Conservation (phyloP, 2,329 filamentous ascomycete species). For the Blumeriella jaapii region DNA sequence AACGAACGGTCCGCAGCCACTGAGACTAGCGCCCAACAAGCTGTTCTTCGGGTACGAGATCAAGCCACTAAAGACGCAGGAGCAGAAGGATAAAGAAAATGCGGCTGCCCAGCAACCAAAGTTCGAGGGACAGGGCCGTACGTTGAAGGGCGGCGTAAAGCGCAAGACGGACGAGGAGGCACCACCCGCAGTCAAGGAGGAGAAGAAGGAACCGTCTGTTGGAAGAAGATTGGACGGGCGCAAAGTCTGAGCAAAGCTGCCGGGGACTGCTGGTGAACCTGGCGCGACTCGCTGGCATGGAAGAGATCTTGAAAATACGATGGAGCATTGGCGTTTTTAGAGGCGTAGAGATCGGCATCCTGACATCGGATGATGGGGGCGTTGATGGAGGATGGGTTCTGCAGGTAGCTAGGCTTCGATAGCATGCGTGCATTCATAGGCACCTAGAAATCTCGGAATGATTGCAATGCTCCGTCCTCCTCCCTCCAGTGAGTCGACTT, state of each 20-base stretch:
- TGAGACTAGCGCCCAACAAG: constrained; percentile 77
- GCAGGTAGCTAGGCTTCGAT: not conserved
- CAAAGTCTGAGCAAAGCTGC: constrained; percentile 4
- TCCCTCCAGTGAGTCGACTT: too few species aligned
- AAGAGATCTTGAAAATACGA: not conserved
- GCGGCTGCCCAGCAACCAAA: constrained; percentile 56
- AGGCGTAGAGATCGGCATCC: not conserved
- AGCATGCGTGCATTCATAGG: not conserved
- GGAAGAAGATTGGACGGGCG: constrained; percentile 19
- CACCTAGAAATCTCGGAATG: too few species aligned
- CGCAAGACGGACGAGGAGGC: constrained; percentile 39
- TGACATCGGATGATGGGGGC: not conserved
- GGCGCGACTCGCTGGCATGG: not conserved
- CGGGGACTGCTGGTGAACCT: not conserved
- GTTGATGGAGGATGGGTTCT: not conserved
- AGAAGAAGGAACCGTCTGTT: constrained; percentile 17
- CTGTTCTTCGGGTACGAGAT: constrained; percentile 95
- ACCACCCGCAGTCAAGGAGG: constrained; percentile 13
- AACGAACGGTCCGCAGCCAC: constrained; percentile 72
- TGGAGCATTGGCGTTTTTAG: not conserved
- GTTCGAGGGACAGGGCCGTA: constrained; percentile 79
- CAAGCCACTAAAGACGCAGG: constrained; percentile 73
- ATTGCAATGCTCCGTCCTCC: too few species aligned
- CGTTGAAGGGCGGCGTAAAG: constrained; percentile 57
- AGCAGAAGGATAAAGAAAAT: constrained; percentile 55